phyloP scores from a whole-genome alignment of 1,139 yeast species.

The Saccharomyces hybrid region DNA sequence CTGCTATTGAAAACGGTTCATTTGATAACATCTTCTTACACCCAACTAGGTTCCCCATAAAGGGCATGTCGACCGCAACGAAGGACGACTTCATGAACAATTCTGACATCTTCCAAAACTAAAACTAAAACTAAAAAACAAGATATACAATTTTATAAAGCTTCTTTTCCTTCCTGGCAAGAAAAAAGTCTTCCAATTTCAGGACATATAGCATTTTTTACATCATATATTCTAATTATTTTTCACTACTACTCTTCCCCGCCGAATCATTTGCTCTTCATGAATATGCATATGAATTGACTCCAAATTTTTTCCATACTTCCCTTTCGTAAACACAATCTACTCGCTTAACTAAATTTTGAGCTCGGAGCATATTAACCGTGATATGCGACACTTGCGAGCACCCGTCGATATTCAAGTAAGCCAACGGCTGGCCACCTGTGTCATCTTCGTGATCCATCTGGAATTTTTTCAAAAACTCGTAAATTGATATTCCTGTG shows the following conservation, averaged over 20 bases:
- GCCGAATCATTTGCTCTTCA: neutral
- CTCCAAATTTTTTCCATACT: constrained; percentile 27
- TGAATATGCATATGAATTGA: constrained; percentile 21
- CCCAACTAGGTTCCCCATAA: neutral
- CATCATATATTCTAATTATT: neutral
- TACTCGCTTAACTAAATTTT: constrained; percentile 17
- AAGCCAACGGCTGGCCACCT: constrained; percentile 16
- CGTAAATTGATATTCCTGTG: constrained; percentile 28
- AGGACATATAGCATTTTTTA: neutral
- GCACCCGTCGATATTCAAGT: constrained; percentile 26
- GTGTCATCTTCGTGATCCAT: constrained; percentile 4
- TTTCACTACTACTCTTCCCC: neutral
- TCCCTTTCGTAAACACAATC: constrained; percentile 26
- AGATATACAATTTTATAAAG: no score
- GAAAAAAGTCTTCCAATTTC: no score
- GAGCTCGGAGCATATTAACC: constrained; percentile 18
- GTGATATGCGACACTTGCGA: constrained; percentile 26
- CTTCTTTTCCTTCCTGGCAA: no score
- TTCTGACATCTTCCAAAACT: neutral
- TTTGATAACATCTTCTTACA: neutral
- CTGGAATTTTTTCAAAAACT: constrained; percentile 19
- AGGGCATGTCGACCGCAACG: neutral
- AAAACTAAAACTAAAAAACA: neutral
- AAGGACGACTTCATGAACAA: neutral
- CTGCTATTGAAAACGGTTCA: neutral